These are phyloP conservation scores for Picochlorum sp. DNA, from an alignment of 139 green algal genomes.

Conservation along the genomic window DNA sequence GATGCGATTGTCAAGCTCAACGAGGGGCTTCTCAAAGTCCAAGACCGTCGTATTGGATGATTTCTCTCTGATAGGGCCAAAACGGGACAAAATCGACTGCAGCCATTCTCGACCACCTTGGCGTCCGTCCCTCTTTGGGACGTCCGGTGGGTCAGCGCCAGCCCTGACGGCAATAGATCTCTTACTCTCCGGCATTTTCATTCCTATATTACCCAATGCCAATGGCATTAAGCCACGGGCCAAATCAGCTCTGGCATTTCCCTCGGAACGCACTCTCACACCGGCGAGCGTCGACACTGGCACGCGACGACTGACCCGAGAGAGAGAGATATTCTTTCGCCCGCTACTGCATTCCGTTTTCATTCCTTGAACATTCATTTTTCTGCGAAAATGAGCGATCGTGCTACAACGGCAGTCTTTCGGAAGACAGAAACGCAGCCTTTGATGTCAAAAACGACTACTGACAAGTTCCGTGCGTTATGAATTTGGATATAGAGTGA, in stretches of 20 bases:
- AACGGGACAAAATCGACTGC: constrained; percentile 37
- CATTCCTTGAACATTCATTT: too few relatives aligned
- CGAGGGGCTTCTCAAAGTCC: constrained; percentile 93
- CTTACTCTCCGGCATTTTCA: not conserved
- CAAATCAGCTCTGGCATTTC: not conserved
- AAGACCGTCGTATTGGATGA: constrained; percentile 56
- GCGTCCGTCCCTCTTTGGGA: constrained; percentile 26
- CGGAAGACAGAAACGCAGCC: too few relatives aligned
- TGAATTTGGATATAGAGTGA: too few relatives aligned
- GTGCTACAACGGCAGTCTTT: too few relatives aligned
- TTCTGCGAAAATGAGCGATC: too few relatives aligned
- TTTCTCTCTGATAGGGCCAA: constrained; percentile 67
- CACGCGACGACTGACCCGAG: not conserved
- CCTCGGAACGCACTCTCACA: not conserved
- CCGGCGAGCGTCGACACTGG: not conserved
- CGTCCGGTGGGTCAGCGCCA: constrained; percentile 28
- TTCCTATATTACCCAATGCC: not conserved
- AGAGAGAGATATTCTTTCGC: not conserved
- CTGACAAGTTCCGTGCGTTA: too few relatives aligned
- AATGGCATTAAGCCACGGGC: too few relatives aligned
- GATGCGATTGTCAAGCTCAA: constrained; percentile 95
- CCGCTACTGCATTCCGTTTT: not conserved
- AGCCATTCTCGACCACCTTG: constrained; percentile 39
- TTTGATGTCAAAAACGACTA: too few relatives aligned
- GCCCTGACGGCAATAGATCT: not conserved